Percentiles rank a stretch among this genome's conserved stretches.
phyloP scores from a whole-genome alignment of 139 green algal genomes.

The Picochlorum sp. region DNA sequence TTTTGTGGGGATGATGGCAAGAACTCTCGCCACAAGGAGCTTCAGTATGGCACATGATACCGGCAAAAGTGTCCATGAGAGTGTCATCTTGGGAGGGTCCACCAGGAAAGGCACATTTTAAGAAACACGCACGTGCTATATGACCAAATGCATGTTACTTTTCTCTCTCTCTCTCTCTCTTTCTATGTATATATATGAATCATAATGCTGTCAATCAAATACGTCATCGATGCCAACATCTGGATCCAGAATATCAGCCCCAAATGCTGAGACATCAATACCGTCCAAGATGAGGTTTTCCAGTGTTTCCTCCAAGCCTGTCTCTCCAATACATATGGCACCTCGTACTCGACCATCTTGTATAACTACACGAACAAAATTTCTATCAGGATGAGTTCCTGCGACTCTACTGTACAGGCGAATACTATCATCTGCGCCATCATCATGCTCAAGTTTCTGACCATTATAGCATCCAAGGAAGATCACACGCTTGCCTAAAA shows the following conservation, averaged over 20 bases:
- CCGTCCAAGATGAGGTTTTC: conserved; percentile 83
- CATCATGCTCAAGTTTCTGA: conserved; percentile 58
- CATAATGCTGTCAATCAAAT: conserved; percentile 54
- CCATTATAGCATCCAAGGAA: conserved; percentile 84
- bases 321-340: conserved; percentile 74
- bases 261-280: conserved; percentile 61
- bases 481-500: conserved; percentile 77
- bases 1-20: neutral
- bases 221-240: conserved; percentile 66
- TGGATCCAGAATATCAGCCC: conserved; percentile 62
- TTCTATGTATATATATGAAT: too few relatives aligned
- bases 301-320: conserved; percentile 72
- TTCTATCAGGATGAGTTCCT: conserved; percentile 15
- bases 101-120: neutral
- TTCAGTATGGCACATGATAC: neutral
- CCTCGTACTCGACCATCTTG: conserved; percentile 56
- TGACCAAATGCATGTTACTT: too few relatives aligned
- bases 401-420: conserved; percentile 43
- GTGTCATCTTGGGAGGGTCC: neutral
- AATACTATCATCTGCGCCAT: conserved; percentile 41
- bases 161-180: too few relatives aligned
- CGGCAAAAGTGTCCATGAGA: neutral
- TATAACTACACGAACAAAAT: conserved; percentile 77
- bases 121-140: neutral
- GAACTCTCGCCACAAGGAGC: conserved; percentile 4